Evolutionary conservation across 192 early-diverging fungal species (phyloP), one percentile per base, ranked within the genome.

Genomic region (Umbelopsis vinacea): DNA sequence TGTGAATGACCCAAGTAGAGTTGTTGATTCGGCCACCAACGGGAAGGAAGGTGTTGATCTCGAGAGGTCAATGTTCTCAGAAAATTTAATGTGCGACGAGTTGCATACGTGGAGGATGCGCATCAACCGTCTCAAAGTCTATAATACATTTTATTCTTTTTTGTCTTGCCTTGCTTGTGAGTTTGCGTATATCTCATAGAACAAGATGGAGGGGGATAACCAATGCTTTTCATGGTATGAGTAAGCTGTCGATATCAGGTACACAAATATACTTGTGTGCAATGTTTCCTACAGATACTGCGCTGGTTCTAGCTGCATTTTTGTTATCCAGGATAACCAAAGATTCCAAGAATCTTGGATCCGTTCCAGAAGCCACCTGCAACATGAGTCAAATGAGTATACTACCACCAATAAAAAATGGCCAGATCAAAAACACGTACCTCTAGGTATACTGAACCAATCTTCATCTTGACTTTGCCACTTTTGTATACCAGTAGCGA

Each of bases 401-500:
- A 24, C 12, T 22, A 7, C 40, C 72, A 75, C 10, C 29, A 37
- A n/a, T 15, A 19, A 40, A n/a, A 33, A n/a, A 45, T 22, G 33
- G 21, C 8, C 45, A n/a, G 21, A 24, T 46, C 29, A 29, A 29
- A 37, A 1, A 76, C 29, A 69, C 84, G 80, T 29, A 87, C 84
- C 43, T 91, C 90, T 71, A 90, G 76, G 4, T 85, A 46, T n/a
- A 91, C 74, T 40, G 84, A 78, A n/a, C 89, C 90, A 48, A 91
- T 66, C 63, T 83, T 79, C 69, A 91, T 70, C 79, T 88, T 88
- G 76, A 90, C 86, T 71, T 88, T 88, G 7, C 89, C 90, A 43
- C 84, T 86, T 80, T 88, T 87, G 71, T 87, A 89, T 0, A 91
- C 76, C 10, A 89, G 40, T 66, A 91, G 43, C 69, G 83, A 83